Evolutionary conservation across 1,284 basidiomycete species (phyloP).

Genomic region (Sutorius eximius): DNA sequence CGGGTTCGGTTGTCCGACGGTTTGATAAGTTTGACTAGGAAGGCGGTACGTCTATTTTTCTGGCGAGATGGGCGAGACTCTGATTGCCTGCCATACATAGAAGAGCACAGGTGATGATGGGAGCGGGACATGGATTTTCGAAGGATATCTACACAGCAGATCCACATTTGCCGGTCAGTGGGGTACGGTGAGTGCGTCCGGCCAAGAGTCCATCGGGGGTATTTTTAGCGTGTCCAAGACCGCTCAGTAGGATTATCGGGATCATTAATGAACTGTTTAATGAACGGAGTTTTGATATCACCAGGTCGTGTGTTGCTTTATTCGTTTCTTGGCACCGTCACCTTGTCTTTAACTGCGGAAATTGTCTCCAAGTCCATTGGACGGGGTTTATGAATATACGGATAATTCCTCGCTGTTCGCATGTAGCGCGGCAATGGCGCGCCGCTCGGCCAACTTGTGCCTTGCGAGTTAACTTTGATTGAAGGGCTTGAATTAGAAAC

Average conservation of each 20-base stretch:
- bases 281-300: slow-evolving; percentile 29
- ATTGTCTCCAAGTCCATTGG: slow-evolving; percentile 20
- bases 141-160: slow-evolving; percentile 31
- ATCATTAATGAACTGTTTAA: slow-evolving; percentile 30
- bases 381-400: slow-evolving; percentile 14
- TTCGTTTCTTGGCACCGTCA: slow-evolving; percentile 5
- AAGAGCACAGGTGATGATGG: slow-evolving; percentile 31
- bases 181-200: slow-evolving; percentile 20
- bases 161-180: slow-evolving; percentile 33
- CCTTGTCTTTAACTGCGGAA: slow-evolving; percentile 29
- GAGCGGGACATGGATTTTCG: slow-evolving; percentile 36
- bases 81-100: slow-evolving; percentile 14
- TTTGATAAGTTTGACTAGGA: slow-evolving; percentile 43
- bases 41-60: slow-evolving; percentile 29
- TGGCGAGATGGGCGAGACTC: background rate
- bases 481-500: slow-evolving; percentile 21
- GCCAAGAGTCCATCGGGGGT: slow-evolving; percentile 42
- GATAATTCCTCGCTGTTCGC: slow-evolving; percentile 14
- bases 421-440: slow-evolving; percentile 15
- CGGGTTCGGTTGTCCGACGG: slow-evolving; percentile 53
- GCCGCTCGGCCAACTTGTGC: slow-evolving; percentile 17
- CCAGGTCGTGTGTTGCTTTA: slow-evolving; percentile 2
- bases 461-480: slow-evolving; percentile 28
- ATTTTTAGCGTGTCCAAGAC: slow-evolving; percentile 55
- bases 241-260: slow-evolving; percentile 29